Conservation (phyloP, 164 flowering plant genomes). For the grape (Vitis vinifera) region ASM3070453v1 NC_081808.1:16910501-16911000, state of each 20-base stretch:
- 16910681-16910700: too few species aligned
- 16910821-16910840: conserved; percentile 55
- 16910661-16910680: background rate
- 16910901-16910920: background rate
- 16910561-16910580: too few species aligned
- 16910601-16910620: too few species aligned
- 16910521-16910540: too few species aligned
- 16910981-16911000: conserved; percentile 11
- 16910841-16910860: conserved; percentile 67
- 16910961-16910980: background rate
- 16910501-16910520: too few species aligned
- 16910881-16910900: conserved; percentile 52
- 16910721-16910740: conserved; percentile 1
- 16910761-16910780: conserved; percentile 7
- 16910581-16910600: too few species aligned
- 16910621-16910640: too few species aligned
- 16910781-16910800: conserved; percentile 37
- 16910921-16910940: background rate
- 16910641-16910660: conserved; percentile 37
- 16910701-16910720: conserved; percentile 71
- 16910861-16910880: conserved; percentile 49
- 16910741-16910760: background rate
- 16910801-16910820: conserved; percentile 59
- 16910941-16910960: background rate
- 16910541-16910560: too few species aligned